phyloP scores from a whole-genome alignment of 352 stramenopile species.

The Phytopythium ostracodes region DNA sequence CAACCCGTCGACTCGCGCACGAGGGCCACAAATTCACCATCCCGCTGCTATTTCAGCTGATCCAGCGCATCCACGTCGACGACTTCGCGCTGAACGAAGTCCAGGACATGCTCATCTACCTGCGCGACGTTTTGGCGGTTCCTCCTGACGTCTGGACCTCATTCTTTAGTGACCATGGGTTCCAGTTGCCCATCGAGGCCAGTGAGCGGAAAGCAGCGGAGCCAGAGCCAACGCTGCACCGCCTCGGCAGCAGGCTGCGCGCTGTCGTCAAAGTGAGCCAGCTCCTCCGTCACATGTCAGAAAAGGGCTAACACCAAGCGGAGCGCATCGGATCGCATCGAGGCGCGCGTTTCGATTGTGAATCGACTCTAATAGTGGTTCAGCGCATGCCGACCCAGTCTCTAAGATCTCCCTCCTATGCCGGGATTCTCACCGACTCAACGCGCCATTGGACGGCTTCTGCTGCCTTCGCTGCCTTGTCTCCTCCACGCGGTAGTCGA shows the following conservation, averaged over 20 bases:
- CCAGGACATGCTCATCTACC: constrained; percentile 47
- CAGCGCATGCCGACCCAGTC: background rate
- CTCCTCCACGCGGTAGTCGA: constrained; percentile 63
- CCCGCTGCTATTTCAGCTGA: constrained; percentile 37
- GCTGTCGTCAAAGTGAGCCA: constrained; percentile 26
- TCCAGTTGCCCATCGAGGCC: constrained; percentile 18
- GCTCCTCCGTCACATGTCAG: constrained; percentile 23
- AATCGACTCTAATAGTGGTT: constrained; percentile 3
- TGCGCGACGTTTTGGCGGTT: constrained; percentile 34
- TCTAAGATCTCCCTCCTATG: constrained; percentile 7
- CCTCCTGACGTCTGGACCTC: constrained; percentile 30
- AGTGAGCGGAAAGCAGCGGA: constrained; percentile 1
- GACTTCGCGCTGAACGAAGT: constrained; percentile 39
- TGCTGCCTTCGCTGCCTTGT: constrained; percentile 21
- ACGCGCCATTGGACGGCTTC: constrained; percentile 5
- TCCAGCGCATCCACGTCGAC: constrained; percentile 39
- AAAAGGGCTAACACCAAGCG: background rate
- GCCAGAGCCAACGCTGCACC: constrained; percentile 18
- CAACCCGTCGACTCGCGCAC: constrained; percentile 37
- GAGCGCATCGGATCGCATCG: background rate
- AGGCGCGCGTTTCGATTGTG: constrained; percentile 6
- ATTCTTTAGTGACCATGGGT: constrained; percentile 34
- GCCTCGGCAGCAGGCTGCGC: constrained; percentile 20
- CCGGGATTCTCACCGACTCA: background rate
- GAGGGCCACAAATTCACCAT: constrained; percentile 39